Base-by-base conservation (phyloP, 192 early-diverging fungal genomes). In the Tieghemiomyces parasiticus region DNA sequence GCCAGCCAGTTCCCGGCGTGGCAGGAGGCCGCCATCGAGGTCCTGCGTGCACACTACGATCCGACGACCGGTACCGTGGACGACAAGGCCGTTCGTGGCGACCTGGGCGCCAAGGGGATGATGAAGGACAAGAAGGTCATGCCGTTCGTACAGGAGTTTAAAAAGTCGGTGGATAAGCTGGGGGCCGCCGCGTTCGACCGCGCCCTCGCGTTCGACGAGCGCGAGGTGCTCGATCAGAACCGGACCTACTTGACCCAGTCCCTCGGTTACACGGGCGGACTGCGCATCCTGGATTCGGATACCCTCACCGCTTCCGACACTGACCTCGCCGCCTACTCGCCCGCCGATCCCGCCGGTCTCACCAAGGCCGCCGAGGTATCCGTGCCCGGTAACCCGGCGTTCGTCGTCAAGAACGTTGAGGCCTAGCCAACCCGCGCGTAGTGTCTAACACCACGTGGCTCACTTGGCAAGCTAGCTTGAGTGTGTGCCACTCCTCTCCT, bases 101-200 rank as follows among this genome's bases (percentile, higher is more conserved):
- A 76, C 24, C 74, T 97, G 64, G 76, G 68, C 53, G 63, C 71
- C 31, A 73, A 67, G 58, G 92, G 88, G 35, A 62, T 96, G 68
- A 74, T 87, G 65, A 95, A 93, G 76, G 87, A 97, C 75, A 96
- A 95, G 75, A 84, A 85, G 70, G 85, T 79, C n/a, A 96, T 96
- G 92, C 90, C 92, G 20, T 99, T 99, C 74, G 78, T 92, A 50
- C 82, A 92, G 52, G 80, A 86, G 46, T 79, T 93, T 67, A 89
- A 92, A 83, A 93, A 90, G 71, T 77, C 74, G 46, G 83, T 93
- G 16, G 79, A 77, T 34, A 70, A 64, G 25, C 59, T 70, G 2
- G 92, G 93, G 6, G 58, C 74, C 4, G 53, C 69, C 10, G 92
- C 84, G 6, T 91, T 99, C 65, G 79, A 90, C 63, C 81, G 91